Base-by-base conservation (phyloP, 257 asterid genomes). In the Solanum pinnatisectum region DNA sequence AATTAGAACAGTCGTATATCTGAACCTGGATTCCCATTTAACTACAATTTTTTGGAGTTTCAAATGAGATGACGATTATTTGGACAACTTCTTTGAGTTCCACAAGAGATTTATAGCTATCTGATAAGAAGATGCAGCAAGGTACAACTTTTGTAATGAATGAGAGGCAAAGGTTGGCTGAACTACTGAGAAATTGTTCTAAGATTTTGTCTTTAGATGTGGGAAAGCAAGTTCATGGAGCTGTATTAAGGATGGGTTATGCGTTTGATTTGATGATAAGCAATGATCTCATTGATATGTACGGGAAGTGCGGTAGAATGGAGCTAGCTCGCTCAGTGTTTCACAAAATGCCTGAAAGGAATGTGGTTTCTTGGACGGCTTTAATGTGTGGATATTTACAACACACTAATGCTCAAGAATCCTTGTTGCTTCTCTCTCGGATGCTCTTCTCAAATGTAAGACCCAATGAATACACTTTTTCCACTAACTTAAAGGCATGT, bases 281-380 rank as follows among this genome's bases (percentile, higher is more conserved):
- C 85, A 92, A 90, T 56, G 92, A 92, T 88, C 91, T 94, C 76
- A 91, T 94, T 42, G 93, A 89, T 63, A 87, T 91, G 92, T 93
- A 94, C 9, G 91, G 91, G 40, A 93, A 94, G 90, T 95, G 96
- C 87, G 89, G 95, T 42, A 89, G 92, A 70, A 67, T 89, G 86
- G 89, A 87, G 6, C 27, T 68, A 5, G 96, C 96, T 11, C 89
- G 27, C 68, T 49, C 1, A 0, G 90, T 94, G 93, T 95, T 95
- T 63, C 96, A 92, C 37, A 84, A n/a, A 93, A 95, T 95, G 98
- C 91, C 87, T 70, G 88, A 90, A 10, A 92, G 95, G 18, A 91
- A 92, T 83, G 93, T 93, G 49, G 95, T 94, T 79, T 92, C 96
- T 70, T 94, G 96, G 96, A 92, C 96, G 37, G 87, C 94, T 78